Evolutionary conservation across 2,329 filamentous ascomycete species (phyloP), one percentile per base, ranked within the genome.

Genomic region (Stachybotrys elegans): DNA sequence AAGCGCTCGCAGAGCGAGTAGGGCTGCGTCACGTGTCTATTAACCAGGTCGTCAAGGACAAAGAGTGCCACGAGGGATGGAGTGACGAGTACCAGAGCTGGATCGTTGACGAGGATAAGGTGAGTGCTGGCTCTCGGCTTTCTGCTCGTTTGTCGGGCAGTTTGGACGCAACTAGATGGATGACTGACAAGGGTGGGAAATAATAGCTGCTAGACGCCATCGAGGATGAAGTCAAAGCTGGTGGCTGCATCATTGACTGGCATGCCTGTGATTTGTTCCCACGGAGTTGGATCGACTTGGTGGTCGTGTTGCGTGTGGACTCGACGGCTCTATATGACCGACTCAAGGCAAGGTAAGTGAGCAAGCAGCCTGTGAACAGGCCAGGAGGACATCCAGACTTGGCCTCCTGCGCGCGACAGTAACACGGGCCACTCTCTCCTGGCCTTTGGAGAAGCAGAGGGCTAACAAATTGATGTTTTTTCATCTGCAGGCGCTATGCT

Each of bases 91-190:
- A 84, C 43, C 81, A 88, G 62, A 90, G 86, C 57, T 94, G 87
- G 82, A 86, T 97, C 46, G 91, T 98, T 14, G 92, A 98, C 60
- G 93, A 98, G 65, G 93, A 98, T 61, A 95, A 94, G 77, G 88
- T 90, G 59, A 48, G 68, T 57, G 22, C 11, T 27, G 6, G 12
- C 12, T n/a, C n/a, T n/a, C n/a, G n/a, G n/a, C 9, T 5, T 6
- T 38, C 25, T 29, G 9, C 25, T 29, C n/a, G 25, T 8, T n/a
- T 29, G 25, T 29, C 9, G 9, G 9, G n/a, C 25, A 29, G 25
- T 16, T 32, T 16, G 29, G 29, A 16, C 29, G 17, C 5, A 22
- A 16, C 12, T 21, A 13, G 17, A 16, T 8, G 19, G 17, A 14
- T 14, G 8, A 4, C 36, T n/a, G n/a, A 22, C 12, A 14, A 4